phyloP scores from a whole-genome alignment of 345 rosid genomes.

The Turnera subulata region DNA sequence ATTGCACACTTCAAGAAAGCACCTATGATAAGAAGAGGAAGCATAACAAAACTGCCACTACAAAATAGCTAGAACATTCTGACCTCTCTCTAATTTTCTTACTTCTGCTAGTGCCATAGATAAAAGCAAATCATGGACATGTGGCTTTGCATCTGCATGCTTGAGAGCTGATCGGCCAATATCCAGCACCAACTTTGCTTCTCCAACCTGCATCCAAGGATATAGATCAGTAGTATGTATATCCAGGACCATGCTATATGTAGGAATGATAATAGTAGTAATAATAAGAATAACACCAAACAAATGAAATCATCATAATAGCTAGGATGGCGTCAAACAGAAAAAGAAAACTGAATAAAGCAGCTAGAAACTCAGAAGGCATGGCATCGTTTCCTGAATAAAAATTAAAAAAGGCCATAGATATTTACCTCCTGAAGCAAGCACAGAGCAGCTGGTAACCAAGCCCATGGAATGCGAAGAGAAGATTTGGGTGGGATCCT shows the following conservation, averaged over 20 bases:
- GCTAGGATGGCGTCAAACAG: background rate
- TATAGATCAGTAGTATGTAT: slow-evolving; percentile 13
- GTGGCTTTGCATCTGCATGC: slow-evolving; percentile 72
- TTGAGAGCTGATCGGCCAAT: slow-evolving; percentile 79
- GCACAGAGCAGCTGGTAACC: slow-evolving; percentile 93
- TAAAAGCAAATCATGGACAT: slow-evolving; percentile 74
- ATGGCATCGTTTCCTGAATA: background rate
- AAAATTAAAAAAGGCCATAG: background rate
- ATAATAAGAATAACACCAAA: background rate
- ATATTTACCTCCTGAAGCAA: slow-evolving; percentile 85
- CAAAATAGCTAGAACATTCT: slow-evolving; percentile 29
- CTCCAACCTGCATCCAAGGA: slow-evolving; percentile 62
- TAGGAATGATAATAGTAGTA: background rate
- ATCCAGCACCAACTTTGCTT: slow-evolving; percentile 71
- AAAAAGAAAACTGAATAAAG: background rate
- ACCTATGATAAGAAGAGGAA: slow-evolving; percentile 56
- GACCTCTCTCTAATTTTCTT: slow-evolving; percentile 37
- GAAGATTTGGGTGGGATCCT: slow-evolving; percentile 72
- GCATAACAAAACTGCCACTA: slow-evolving; percentile 47
- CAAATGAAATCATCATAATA: too few relatives aligned
- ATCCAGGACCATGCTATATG: background rate
- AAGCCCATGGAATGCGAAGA: slow-evolving; percentile 71
- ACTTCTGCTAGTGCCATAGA: slow-evolving; percentile 98
- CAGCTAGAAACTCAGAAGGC: too few relatives aligned
- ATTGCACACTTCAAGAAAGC: slow-evolving; percentile 91